Conservation (phyloP, 75 land plant species). For the Gnetum montanum region DNA sequence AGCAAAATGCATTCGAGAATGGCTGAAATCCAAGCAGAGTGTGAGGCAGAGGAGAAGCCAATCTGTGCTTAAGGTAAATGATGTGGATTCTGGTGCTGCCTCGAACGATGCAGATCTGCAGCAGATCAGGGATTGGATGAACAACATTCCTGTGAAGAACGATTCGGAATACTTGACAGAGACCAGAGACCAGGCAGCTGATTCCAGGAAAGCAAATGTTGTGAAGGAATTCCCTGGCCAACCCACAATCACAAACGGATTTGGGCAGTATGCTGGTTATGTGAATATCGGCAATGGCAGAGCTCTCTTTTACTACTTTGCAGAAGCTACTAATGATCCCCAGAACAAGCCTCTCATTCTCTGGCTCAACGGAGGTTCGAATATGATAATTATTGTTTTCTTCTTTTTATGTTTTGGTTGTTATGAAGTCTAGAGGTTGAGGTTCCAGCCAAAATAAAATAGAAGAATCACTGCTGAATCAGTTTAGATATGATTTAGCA, state of each 20-base stretch:
- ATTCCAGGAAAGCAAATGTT: no score
- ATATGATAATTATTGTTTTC: background rate
- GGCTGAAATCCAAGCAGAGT: no score
- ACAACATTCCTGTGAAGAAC: background rate
- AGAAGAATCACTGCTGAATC: background rate
- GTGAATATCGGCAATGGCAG: slow-evolving; percentile 21
- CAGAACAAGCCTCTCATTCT: slow-evolving; percentile 30
- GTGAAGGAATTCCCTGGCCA: slow-evolving; percentile 21
- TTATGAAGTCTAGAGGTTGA: no score
- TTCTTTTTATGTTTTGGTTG: no score
- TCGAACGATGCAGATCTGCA: no score
- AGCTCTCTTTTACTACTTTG: slow-evolving; percentile 43
- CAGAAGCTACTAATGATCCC: slow-evolving; percentile 34
- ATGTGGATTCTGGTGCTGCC: no score
- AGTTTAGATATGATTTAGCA: background rate
- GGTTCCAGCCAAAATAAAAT: no score
- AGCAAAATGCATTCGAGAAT: no score
- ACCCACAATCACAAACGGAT: slow-evolving; percentile 10
- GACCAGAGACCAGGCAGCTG: background rate
- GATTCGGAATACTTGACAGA: slow-evolving; percentile 2
- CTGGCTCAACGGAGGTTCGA: slow-evolving; percentile 56
- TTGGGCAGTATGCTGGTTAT: slow-evolving; percentile 30
- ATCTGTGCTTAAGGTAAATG: no score
- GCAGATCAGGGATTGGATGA: no score
- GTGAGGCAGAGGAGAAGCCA: no score